These are phyloP conservation scores for Metschnikowia lunata DNA, from an alignment of 805 yeast genomes.

Conservation along the genomic window DNA sequence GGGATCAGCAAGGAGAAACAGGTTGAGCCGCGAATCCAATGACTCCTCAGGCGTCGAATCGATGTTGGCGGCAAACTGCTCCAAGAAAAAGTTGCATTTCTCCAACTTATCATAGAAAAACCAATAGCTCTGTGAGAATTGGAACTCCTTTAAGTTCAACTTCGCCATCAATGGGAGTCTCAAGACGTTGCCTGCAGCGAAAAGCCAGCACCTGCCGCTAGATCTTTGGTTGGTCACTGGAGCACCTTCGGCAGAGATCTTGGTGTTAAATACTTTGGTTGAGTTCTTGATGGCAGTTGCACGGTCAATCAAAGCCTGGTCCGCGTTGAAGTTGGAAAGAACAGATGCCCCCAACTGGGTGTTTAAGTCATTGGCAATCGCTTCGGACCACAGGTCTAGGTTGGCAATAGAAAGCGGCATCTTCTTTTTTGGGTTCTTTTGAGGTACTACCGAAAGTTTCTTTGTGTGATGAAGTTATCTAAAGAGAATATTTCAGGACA, in stretches of 20 bases:
- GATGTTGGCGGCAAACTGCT: conserved; percentile 15
- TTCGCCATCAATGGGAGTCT: conserved; percentile 17
- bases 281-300: conserved; percentile 14
- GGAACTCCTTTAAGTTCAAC: conserved; percentile 18
- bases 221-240: conserved; percentile 41
- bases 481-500: no score
- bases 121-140: conserved; percentile 20
- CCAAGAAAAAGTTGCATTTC: conserved; percentile 18
- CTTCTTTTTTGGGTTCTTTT: neutral
- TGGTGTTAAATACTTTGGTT: conserved; percentile 38
- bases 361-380: conserved; percentile 5
- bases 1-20: conserved; percentile 17
- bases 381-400: conserved; percentile 10
- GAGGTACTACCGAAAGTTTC: no score
- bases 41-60: conserved; percentile 11
- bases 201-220: conserved; percentile 22
- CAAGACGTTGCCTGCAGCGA: conserved; percentile 19
- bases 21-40: conserved; percentile 15
- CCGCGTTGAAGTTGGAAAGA: conserved; percentile 14
- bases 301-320: conserved; percentile 17
- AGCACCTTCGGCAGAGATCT: conserved; percentile 47
- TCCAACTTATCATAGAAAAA: conserved; percentile 21
- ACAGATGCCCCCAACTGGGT: conserved; percentile 14
- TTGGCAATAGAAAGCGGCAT: conserved; percentile 6
- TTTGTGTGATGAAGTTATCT: no score